Evolutionary conservation across 805 yeast genomes (phyloP).

Genomic region (Lachancea sp.): DNA sequence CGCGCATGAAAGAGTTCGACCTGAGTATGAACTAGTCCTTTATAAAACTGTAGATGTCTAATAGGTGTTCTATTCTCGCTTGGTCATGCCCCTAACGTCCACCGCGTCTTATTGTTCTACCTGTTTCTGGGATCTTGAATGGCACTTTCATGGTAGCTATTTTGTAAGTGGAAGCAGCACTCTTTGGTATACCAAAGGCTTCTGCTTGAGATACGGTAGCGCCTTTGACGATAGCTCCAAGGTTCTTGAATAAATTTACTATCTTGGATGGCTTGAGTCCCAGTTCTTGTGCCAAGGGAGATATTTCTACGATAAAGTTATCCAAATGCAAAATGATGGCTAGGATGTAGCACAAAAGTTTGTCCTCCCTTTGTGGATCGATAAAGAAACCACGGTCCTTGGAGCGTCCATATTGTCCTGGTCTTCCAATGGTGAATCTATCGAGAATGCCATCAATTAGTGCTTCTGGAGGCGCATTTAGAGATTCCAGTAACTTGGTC

Average conservation of each 20-base stretch:
- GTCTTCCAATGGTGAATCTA: conserved; percentile 60
- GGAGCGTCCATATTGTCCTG: conserved; percentile 64
- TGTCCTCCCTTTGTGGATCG: conserved; percentile 87
- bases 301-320: conserved; percentile 63
- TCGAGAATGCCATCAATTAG: conserved; percentile 66
- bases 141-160: conserved; percentile 84
- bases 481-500: conserved; percentile 49
- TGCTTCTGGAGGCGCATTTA: conserved; percentile 65
- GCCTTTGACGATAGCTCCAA: conserved; percentile 75
- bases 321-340: conserved; percentile 70
- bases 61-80: too few relatives aligned
- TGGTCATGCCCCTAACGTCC: conserved; percentile 7
- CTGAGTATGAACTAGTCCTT: too few relatives aligned
- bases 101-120: conserved; percentile 51
- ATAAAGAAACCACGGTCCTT: conserved; percentile 70
- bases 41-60: too few relatives aligned
- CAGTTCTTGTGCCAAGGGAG: conserved; percentile 80
- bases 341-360: conserved; percentile 70
- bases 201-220: conserved; percentile 71
- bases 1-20: too few relatives aligned
- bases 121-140: conserved; percentile 78
- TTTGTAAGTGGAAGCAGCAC: conserved; percentile 57
- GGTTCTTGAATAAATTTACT: conserved; percentile 60
- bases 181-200: conserved; percentile 59
- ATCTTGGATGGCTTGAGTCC: conserved; percentile 72